Evolutionary conservation across 371 early-diverging fungal species (phyloP), one percentile per base, ranked within the genome.

Genomic region (Rhizopus arrhizus): DNA sequence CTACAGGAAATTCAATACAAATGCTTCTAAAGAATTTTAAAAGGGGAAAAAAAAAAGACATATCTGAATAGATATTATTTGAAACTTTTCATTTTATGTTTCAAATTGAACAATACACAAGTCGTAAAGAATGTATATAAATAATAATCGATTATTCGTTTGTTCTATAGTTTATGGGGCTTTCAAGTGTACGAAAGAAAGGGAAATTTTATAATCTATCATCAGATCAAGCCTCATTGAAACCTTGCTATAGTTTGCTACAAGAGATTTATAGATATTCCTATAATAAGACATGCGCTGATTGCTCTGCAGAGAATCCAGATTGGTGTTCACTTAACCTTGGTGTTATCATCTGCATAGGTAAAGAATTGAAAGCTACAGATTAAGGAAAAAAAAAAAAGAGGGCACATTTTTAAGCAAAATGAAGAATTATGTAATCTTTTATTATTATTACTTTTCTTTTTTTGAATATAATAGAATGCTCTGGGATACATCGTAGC

Each of bases 401-500:
- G 22, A 2, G 22, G 22, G 2, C 2, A 22, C 2, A 22, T 22
- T 22, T 2, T 22, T 22, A 1, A 22, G 22, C 22, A 22, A 22
- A 22, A 22, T 22, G 22, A 22, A 22, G 22, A 22, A 22, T 22
- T 22, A 22, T 22, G 22, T 22, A 22, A 22, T 22, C 22, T 22
- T 22, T 22, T 22, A 22, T 22, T 22, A 22, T 22, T 22, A 22
- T 22, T 22, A 22, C 22, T 22, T 22, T 22, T 22, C 22, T 22
- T 22, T 22, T 22, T 22, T 22, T 22, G 2, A 22, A 22, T 35
- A 16, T 36, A 9, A 38, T 51, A 84, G 87, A 93, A 59, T 99
- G 99, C 71, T 94, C 97, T 41, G 96, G 98, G 4, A 85, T 92
- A 36, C 98, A 99, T 69, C 88, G 99, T 58, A 90, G 95, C 28